Evolutionary conservation across 2,329 filamentous ascomycete species (phyloP).

Genomic region (Drechslera avenae): DNA sequence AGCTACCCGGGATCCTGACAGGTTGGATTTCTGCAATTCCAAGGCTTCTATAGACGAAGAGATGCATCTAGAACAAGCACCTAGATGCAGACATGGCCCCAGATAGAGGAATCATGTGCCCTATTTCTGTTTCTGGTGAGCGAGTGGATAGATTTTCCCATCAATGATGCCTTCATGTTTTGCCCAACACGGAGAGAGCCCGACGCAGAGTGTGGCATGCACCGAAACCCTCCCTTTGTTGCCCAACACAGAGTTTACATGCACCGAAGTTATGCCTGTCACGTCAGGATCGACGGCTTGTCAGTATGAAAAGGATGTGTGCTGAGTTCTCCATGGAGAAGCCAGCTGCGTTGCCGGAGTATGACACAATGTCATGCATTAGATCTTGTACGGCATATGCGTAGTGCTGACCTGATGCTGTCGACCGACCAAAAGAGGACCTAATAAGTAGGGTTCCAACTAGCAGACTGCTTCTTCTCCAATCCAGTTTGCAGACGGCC

Average conservation of each 20-base stretch:
- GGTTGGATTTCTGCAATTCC: no score
- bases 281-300: conserved; percentile 3
- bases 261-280: not conserved
- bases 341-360: conserved; percentile 8
- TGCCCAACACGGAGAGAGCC: no score
- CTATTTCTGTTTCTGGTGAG: no score
- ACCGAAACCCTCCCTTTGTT: not conserved
- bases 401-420: conserved; percentile 4
- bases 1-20: no score
- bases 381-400: conserved; percentile 1
- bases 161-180: no score
- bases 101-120: no score
- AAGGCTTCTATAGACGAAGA: no score
- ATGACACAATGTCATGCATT: conserved; percentile 13
- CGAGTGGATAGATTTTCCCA: no score
- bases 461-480: conserved; percentile 3
- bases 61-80: no score
- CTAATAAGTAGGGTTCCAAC: not conserved
- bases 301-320: not conserved
- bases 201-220: no score
- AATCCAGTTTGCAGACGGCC: not conserved
- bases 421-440: conserved; percentile 1
- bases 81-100: no score
- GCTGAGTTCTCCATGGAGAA: conserved; percentile 9
- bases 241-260: conserved; percentile 1